Percentiles rank a stretch among this genome's conserved stretches.
These are phyloP conservation scores for Diaporthe australafricana DNA, from an alignment of 2,329 filamentous ascomycete genomes.

Conservation along the genomic window DNA sequence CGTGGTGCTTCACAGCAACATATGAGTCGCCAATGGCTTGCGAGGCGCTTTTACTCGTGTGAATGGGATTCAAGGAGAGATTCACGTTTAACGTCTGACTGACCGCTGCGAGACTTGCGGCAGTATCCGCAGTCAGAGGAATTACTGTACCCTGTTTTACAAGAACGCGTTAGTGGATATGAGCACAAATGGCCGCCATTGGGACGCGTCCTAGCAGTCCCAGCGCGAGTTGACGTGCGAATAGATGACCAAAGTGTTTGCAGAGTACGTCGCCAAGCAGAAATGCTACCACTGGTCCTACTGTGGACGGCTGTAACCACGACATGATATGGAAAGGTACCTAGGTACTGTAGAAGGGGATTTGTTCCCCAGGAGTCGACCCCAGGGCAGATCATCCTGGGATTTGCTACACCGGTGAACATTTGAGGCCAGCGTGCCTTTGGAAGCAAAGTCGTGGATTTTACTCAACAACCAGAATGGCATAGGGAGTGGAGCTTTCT, in stretches of 20 bases:
- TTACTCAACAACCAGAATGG: background rate
- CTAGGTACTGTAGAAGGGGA: background rate
- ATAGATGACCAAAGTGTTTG: background rate
- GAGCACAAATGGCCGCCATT: constrained; percentile 8
- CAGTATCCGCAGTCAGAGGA: constrained; percentile 67
- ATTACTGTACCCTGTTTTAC: constrained; percentile 60
- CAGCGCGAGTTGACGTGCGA: constrained; percentile 5
- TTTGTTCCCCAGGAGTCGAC: background rate
- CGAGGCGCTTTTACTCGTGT: constrained; percentile 13
- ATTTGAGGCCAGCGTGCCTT: background rate
- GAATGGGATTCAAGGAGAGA: constrained; percentile 39
- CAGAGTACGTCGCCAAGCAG: constrained; percentile 9
- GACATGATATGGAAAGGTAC: background rate
- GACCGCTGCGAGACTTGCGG: constrained; percentile 58
- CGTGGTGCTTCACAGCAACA: background rate
- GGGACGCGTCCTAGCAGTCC: background rate
- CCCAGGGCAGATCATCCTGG: constrained; percentile 1
- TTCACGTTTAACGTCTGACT: constrained; percentile 60
- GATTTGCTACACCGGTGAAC: background rate
- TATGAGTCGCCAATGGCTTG: background rate
- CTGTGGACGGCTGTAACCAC: background rate
- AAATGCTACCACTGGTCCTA: background rate
- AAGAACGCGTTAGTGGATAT: constrained; percentile 23
- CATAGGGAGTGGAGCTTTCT: background rate
- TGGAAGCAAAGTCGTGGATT: background rate